These are phyloP conservation scores for Plasmodium cynomolgi DNA, from an alignment of 169 alveolate genomes.

Conservation along the genomic window DNA sequence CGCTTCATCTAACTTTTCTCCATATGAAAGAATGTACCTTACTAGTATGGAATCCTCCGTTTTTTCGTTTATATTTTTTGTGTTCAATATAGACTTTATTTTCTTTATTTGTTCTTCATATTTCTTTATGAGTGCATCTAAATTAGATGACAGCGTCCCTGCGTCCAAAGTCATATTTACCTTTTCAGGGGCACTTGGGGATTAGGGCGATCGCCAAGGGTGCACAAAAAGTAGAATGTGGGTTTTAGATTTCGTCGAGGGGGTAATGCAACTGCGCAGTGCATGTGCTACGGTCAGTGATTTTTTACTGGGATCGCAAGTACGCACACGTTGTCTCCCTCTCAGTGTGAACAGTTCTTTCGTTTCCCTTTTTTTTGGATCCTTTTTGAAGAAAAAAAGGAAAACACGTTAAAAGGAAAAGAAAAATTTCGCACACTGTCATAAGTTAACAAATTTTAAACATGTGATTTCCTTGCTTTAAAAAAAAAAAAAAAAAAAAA, in stretches of 20 bases:
- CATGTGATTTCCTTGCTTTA: background rate
- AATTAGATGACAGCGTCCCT: background rate
- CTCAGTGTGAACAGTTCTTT: background rate
- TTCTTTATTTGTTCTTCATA: constrained; percentile 30
- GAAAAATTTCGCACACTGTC: background rate
- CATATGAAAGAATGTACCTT: constrained; percentile 62
- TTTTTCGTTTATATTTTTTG: constrained; percentile 36
- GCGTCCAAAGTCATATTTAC: constrained; percentile 19
- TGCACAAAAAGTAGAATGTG: background rate
- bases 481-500: background rate
- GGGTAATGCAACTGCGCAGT: background rate
- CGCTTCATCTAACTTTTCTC: constrained; percentile 62
- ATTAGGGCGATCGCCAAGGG: background rate
- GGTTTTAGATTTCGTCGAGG: background rate
- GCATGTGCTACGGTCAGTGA: background rate
- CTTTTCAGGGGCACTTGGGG: background rate
- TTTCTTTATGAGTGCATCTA: constrained; percentile 23
- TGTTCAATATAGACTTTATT: constrained; percentile 25
- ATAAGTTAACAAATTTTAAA: background rate
- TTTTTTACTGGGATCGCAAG: background rate
- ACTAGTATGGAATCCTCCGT: constrained; percentile 40
- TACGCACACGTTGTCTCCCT: background rate
- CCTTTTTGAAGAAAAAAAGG: background rate
- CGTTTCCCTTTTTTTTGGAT: background rate
- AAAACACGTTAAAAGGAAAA: background rate